Conservation (phyloP, 352 stramenopile genomes). For the Pythium phragmitis region DNA sequence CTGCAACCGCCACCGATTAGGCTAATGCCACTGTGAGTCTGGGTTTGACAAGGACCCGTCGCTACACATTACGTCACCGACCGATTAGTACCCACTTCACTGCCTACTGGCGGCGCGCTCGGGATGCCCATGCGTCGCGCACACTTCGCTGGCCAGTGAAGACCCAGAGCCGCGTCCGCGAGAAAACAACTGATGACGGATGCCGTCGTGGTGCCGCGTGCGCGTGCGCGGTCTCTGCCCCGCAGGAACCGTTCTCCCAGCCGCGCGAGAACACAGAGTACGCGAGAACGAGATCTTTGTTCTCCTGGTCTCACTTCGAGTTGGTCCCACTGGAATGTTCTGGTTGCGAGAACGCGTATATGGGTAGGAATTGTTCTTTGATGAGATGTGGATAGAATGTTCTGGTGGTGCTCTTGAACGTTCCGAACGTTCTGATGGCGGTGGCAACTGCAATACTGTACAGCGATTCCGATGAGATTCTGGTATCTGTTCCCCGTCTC, state of each 20-base stretch:
- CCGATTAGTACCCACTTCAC: constrained; percentile 20
- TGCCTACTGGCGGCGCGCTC: neutral
- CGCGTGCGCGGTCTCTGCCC: neutral
- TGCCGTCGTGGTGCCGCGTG: neutral
- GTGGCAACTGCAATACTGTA: too few relatives aligned
- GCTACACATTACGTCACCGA: constrained; percentile 15
- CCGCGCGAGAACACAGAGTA: neutral
- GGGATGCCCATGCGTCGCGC: too few relatives aligned
- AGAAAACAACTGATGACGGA: constrained; percentile 1
- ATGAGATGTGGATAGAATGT: neutral
- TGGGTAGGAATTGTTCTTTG: neutral
- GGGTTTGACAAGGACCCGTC: constrained; percentile 2
- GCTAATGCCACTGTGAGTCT: constrained; percentile 5
- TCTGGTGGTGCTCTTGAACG: neutral
- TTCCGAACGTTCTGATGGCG: neutral
- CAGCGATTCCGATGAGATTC: too few relatives aligned
- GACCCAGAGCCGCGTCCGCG: neutral
- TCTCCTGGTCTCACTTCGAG: too few relatives aligned
- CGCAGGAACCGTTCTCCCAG: neutral
- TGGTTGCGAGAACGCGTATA: neutral
- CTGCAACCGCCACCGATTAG: constrained; percentile 11
- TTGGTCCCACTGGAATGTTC: neutral
- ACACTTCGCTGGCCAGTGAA: neutral
- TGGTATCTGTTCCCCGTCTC: too few relatives aligned
- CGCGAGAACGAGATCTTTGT: too few relatives aligned